These are phyloP conservation scores for Trichosporon ovoides DNA, from an alignment of 1,284 basidiomycete species.

Conservation along the genomic window DNA sequence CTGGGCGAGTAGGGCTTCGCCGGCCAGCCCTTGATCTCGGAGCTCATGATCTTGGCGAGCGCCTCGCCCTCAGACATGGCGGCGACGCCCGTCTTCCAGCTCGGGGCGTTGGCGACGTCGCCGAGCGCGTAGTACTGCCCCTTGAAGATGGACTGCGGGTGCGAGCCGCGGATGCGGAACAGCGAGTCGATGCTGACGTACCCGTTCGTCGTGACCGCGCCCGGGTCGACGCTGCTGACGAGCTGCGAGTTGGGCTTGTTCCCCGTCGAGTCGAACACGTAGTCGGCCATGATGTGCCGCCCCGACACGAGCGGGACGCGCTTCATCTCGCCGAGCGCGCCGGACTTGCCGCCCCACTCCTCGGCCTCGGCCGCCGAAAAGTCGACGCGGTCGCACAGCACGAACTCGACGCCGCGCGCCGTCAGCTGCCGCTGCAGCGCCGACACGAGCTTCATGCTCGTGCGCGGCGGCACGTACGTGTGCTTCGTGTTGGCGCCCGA, in stretches of 20 bases:
- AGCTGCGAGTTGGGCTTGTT: conserved; percentile 47
- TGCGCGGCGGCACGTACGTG: conserved; percentile 28
- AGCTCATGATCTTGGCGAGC: conserved; percentile 29
- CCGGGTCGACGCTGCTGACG: conserved; percentile 35
- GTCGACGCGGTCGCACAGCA: conserved; percentile 43
- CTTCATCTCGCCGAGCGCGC: conserved; percentile 29
- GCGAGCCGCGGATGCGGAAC: conserved; percentile 20
- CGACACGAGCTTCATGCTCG: conserved; percentile 33
- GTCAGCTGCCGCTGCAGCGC: conserved; percentile 37
- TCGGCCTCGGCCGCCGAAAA: conserved; percentile 23
- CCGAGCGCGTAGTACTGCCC: conserved; percentile 45
- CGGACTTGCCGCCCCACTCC: conserved; percentile 35
- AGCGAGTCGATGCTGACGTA: conserved; percentile 44
- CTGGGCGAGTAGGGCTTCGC: conserved; percentile 25
- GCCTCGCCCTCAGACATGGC: conserved; percentile 23
- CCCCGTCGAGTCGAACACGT: conserved; percentile 49
- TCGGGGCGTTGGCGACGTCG: conserved; percentile 37
- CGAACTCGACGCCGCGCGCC: conserved; percentile 41
- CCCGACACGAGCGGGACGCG: conserved; percentile 41
- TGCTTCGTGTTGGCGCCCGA: conserved; percentile 15
- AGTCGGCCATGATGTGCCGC: conserved; percentile 45
- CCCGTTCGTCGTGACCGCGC: conserved; percentile 30
- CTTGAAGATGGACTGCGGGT: conserved; percentile 21
- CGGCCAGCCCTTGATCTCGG: conserved; percentile 29
- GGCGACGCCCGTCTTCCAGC: conserved; percentile 38